Percentiles rank a stretch among this genome's conserved stretches.
These are phyloP conservation scores for Microthlaspi erraticum DNA, from an alignment of 345 rosid species.

Conservation along the genomic window DNA sequence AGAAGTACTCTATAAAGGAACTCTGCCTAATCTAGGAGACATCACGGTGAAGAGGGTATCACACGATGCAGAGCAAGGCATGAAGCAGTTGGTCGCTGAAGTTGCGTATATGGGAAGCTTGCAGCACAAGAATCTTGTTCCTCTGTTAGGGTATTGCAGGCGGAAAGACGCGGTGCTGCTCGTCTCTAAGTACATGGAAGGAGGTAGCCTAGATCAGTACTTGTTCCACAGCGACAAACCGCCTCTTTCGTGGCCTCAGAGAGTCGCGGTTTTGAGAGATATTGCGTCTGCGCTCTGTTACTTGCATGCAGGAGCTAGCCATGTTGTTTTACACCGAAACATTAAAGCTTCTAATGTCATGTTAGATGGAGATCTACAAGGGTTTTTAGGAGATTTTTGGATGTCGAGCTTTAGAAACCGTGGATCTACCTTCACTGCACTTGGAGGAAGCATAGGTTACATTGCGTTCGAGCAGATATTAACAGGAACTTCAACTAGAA, in stretches of 20 bases:
- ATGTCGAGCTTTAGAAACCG: constrained; percentile 49
- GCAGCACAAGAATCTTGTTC: constrained; percentile 52
- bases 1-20: constrained; percentile 39
- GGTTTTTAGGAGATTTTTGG: constrained; percentile 45
- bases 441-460: constrained; percentile 57
- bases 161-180: constrained; percentile 48
- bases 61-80: constrained; percentile 48
- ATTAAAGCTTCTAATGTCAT: constrained; percentile 52
- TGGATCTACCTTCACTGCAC: constrained; percentile 44
- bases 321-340: constrained; percentile 52
- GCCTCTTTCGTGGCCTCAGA: constrained; percentile 46
- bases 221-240: constrained; percentile 27
- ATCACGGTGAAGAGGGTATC: constrained; percentile 55
- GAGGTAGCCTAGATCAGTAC: constrained; percentile 49
- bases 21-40: constrained; percentile 23
- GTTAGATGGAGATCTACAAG: constrained; percentile 32
- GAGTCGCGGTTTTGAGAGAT: constrained; percentile 43
- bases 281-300: constrained; percentile 48
- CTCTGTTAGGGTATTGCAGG: constrained; percentile 50
- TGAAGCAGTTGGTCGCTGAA: constrained; percentile 56
- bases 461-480: constrained; percentile 48
- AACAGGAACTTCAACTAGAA: constrained; percentile 45
- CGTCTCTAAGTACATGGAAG: constrained; percentile 49
- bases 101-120: constrained; percentile 50
- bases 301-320: constrained; percentile 50